Evolutionary conservation across 108 stramenopile genomes (phyloP).

Genomic region (Nannochloropsis salina): DNA sequence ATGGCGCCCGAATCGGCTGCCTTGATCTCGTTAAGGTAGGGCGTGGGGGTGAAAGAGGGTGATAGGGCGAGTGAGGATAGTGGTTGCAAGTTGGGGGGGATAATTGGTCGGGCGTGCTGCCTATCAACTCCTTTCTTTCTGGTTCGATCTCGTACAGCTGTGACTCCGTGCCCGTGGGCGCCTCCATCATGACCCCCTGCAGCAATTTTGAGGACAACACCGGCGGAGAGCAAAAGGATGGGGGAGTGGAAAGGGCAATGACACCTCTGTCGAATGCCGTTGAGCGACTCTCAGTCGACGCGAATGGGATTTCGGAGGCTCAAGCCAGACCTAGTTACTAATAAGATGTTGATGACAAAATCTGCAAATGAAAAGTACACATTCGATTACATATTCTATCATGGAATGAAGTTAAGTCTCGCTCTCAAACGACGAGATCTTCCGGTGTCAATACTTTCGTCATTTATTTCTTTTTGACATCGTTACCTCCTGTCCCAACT

Average conservation of each 20-base stretch:
- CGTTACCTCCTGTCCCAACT: background rate
- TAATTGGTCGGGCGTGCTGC: too few relatives aligned
- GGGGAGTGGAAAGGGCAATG: background rate
- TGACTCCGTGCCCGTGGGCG: background rate
- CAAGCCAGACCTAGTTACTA: too few relatives aligned
- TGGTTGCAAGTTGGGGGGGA: background rate
- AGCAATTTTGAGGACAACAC: background rate
- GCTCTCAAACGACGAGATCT: background rate
- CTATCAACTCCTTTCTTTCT: too few relatives aligned
- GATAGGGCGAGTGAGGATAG: background rate
- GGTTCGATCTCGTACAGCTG: background rate
- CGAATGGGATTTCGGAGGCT: too few relatives aligned
- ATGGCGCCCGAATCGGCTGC: background rate
- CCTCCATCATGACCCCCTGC: background rate
- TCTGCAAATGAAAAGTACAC: too few relatives aligned
- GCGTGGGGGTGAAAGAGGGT: background rate
- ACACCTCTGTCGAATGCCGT: background rate
- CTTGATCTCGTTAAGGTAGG: slow-evolving; percentile 8
- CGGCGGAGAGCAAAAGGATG: background rate
- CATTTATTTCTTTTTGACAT: background rate
- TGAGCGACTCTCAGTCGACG: background rate
- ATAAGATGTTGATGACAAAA: too few relatives aligned
- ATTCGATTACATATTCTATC: too few relatives aligned
- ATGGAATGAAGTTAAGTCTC: too few relatives aligned
- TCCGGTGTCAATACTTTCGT: background rate